Percentiles rank a stretch among this genome's conserved stretches.
Evolutionary conservation across 1,284 basidiomycete species (phyloP).

Genomic region (Melampsora americana): DNA sequence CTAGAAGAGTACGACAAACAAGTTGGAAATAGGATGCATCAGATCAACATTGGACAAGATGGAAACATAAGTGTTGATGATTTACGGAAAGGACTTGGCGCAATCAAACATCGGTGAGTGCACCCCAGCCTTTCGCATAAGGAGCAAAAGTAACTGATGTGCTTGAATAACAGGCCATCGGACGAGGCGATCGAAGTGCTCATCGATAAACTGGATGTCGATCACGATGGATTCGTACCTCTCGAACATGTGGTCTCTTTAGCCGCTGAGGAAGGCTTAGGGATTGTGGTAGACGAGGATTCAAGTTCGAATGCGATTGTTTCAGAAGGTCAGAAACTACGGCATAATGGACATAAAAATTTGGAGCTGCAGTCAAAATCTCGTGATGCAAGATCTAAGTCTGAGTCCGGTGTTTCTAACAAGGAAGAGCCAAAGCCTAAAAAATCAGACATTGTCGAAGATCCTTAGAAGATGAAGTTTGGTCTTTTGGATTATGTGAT

Average conservation of each 20-base stretch:
- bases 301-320: slow-evolving; percentile 50
- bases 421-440: slow-evolving; percentile 41
- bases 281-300: slow-evolving; percentile 51
- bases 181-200: slow-evolving; percentile 85
- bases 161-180: slow-evolving; percentile 63
- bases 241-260: slow-evolving; percentile 55
- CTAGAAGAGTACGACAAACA: slow-evolving; percentile 76
- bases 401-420: not conserved
- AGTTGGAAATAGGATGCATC: slow-evolving; percentile 85
- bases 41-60: slow-evolving; percentile 86
- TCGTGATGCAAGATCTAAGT: not conserved
- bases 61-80: slow-evolving; percentile 89
- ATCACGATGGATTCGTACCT: slow-evolving; percentile 85
- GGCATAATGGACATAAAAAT: slow-evolving; percentile 4
- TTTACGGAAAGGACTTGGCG: slow-evolving; percentile 80
- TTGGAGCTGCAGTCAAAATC: not conserved
- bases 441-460: slow-evolving; percentile 43
- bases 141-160: not conserved
- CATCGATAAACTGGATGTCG: slow-evolving; percentile 89
- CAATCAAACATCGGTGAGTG: slow-evolving; percentile 73
- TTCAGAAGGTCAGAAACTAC: slow-evolving; percentile 46
- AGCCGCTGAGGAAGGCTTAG: slow-evolving; percentile 54
- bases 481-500: too few species aligned
- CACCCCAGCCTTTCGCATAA: not conserved
- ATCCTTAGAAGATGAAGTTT: slow-evolving; percentile 12